Evolutionary conservation across 176 grass and related monocot species (phyloP).

Genomic region (Rhynchospora tenuis): DNA sequence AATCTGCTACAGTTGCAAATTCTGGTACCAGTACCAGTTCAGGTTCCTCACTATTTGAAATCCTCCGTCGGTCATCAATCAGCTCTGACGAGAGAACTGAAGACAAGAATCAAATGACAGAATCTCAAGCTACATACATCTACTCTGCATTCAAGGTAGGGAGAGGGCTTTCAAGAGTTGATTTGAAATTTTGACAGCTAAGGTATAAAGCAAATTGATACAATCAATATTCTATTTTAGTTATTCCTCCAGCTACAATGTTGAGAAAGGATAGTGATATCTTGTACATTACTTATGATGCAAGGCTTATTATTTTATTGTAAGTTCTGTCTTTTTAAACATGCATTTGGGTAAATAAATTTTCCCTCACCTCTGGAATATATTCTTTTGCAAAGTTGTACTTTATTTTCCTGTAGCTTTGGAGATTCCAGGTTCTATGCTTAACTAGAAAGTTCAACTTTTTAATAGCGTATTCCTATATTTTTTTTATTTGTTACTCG

Average conservation of each 20-base stretch:
- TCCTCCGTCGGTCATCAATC: constrained; percentile 51
- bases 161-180: constrained; percentile 51
- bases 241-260: not conserved
- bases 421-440: too few species aligned
- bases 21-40: constrained; percentile 21
- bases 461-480: too few species aligned
- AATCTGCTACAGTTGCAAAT: constrained; percentile 27
- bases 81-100: constrained; percentile 31
- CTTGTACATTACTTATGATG: too few species aligned
- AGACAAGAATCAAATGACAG: constrained; percentile 31
- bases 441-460: too few species aligned
- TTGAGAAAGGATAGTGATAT: too few species aligned
- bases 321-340: too few species aligned
- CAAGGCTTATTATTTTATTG: too few species aligned
- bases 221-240: not conserved
- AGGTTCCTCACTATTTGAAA: constrained; percentile 53
- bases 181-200: constrained; percentile 32
- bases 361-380: too few species aligned
- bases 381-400: too few species aligned
- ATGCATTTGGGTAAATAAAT: too few species aligned
- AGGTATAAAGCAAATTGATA: not conserved
- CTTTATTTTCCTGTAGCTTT: too few species aligned
- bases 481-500: too few species aligned
- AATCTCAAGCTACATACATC: constrained; percentile 50
- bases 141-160: constrained; percentile 72